Evolutionary conservation across 257 asterid genomes (phyloP).

Genomic region (Gynochthodes officinalis): DNA sequence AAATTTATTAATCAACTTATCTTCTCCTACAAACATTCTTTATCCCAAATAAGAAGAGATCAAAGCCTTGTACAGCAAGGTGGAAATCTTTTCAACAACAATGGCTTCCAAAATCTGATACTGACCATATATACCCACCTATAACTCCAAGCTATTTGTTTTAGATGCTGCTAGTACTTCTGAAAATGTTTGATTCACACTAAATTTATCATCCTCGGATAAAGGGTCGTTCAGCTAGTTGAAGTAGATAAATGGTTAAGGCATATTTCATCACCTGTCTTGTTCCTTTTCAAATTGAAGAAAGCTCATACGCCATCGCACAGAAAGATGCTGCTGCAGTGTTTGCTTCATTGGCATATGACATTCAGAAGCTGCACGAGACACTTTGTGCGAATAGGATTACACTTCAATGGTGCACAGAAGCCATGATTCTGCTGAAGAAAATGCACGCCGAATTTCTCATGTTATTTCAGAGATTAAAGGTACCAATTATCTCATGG

Average conservation of each 20-base stretch:
- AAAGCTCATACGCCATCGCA: not conserved
- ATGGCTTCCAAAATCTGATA: not conserved
- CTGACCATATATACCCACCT: not conserved
- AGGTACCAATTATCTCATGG: conserved; percentile 3
- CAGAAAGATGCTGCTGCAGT: conserved; percentile 1
- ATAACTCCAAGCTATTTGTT: conserved; percentile 4
- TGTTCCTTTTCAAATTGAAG: conserved; percentile 12
- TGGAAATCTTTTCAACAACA: not conserved
- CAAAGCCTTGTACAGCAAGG: conserved; percentile 2
- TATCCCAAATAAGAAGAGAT: not conserved
- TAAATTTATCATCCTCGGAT: not conserved
- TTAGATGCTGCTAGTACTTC: not conserved
- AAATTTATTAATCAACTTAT: not conserved
- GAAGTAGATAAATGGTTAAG: not conserved
- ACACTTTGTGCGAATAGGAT: conserved; percentile 2
- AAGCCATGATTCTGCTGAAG: conserved; percentile 18
- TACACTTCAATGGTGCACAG: conserved; percentile 23
- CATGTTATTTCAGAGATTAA: not conserved
- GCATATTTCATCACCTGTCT: conserved; percentile 14
- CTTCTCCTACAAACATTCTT: not conserved
- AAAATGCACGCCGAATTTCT: conserved; percentile 13
- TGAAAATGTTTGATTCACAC: not conserved
- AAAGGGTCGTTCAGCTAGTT: not conserved
- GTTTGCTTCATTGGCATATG: conserved; percentile 12
- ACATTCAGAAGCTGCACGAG: conserved; percentile 14